Base-by-base conservation (phyloP, 371 early-diverging fungal genomes). In the Dinochytrium kinnereticum region DNA sequence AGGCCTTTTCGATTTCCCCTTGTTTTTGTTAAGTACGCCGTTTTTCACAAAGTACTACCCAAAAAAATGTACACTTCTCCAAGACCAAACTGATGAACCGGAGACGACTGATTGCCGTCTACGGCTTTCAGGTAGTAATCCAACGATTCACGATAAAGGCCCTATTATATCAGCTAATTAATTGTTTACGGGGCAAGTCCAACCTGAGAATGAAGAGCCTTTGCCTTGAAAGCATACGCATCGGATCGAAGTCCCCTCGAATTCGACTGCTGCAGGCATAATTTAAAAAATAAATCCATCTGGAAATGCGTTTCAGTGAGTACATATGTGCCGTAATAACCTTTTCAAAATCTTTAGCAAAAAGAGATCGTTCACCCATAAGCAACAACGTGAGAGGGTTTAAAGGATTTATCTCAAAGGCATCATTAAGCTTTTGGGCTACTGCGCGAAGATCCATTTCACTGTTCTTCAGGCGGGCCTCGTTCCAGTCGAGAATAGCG, bases 401-500 rank as follows among this genome's bases (percentile, higher is more conserved):
- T 30, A 59, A 64, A 21, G 55, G 61, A 37, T 53, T 40, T 51
- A 55, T 59, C 31, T 21, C n/a, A 36, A 76, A 76, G 28, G 70
- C 74, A 15, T 28, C 51, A 30, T 76, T 74, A 13, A 74, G 64
- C n/a, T n/a, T 21, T 31, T 73, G 51, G 33, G 70, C 51, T 15
- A 61, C 69, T 19, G 17, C 59, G 21, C 34, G 59, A 53, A 74
- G 40, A n/a, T 57, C 15, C 7, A 37, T 36, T 33, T n/a, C 68
- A 79, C 94, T 94, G 31, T 66, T 69, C 7, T 59, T 51, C 39
- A 30, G 21, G 17, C 74, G 36, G 1, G 76, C 70, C 40, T 68
- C 66, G 78, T 96, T 95, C 75, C 94, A 88, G 39, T 95, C 91
- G 51, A 95, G 75, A 39, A 91, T 90, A 0, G 94, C 89, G 64